These are phyloP conservation scores for Multifurca ochricompacta DNA, from an alignment of 768 basidiomycete genomes.

Conservation along the genomic window DNA sequence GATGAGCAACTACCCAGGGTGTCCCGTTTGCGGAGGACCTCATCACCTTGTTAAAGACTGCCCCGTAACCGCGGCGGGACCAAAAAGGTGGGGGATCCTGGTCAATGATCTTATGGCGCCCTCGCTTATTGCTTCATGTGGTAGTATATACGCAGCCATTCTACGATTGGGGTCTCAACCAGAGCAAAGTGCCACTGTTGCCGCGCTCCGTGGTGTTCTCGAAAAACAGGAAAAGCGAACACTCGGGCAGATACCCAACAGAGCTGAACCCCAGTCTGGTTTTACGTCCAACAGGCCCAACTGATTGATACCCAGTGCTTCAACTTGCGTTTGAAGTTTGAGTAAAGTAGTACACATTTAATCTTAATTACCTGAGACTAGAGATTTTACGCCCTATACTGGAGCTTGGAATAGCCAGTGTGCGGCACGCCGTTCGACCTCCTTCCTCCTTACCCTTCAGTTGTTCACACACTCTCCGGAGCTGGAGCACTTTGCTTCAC, in stretches of 20 bases:
- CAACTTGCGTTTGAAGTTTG: no score
- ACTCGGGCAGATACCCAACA: neutral
- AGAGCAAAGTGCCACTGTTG: constrained; percentile 29
- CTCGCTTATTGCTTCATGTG: neutral
- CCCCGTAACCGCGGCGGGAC: constrained; percentile 44
- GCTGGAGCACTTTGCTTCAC: neutral
- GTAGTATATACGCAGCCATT: constrained; percentile 39
- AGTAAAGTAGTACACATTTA: neutral
- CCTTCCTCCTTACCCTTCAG: neutral
- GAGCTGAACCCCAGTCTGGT: no score
- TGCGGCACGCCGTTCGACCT: no score
- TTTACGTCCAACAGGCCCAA: no score
- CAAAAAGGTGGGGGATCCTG: constrained; percentile 43
- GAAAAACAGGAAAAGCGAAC: constrained; percentile 19
- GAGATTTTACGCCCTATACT: neutral
- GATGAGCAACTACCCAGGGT: constrained; percentile 28
- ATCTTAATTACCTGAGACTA: neutral
- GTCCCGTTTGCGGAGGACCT: constrained; percentile 41
- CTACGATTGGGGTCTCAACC: constrained; percentile 37
- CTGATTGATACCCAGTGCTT: neutral
- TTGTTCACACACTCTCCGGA: neutral
- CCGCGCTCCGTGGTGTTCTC: constrained; percentile 32
- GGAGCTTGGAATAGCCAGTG: no score
- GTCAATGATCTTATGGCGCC: neutral
- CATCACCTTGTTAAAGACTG: constrained; percentile 49